Percentiles rank a stretch among this genome's conserved stretches.
These are phyloP conservation scores for Xylaria sp. DNA, from an alignment of 2,329 filamentous ascomycete genomes.

Conservation along the genomic window DNA sequence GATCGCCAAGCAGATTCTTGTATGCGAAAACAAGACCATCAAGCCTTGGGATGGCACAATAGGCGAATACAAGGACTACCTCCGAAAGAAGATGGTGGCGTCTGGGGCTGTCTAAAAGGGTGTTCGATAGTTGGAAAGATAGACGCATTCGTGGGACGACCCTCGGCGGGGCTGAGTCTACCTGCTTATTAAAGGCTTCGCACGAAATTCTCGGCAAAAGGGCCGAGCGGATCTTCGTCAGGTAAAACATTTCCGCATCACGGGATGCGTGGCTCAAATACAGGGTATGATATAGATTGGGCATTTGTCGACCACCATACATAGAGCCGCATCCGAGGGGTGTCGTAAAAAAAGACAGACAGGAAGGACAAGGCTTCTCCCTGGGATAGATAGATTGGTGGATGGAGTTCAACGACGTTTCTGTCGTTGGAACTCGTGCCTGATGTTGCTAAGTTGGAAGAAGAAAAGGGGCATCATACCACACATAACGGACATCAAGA, in stretches of 20 bases:
- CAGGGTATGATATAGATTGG: constrained; percentile 37
- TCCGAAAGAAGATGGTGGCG: constrained; percentile 98
- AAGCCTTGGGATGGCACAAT: constrained; percentile 89
- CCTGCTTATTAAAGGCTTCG: background rate
- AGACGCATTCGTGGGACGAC: constrained; percentile 23
- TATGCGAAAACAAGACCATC: constrained; percentile 98
- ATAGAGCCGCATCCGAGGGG: constrained; percentile 41
- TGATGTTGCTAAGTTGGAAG: background rate
- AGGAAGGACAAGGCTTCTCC: background rate
- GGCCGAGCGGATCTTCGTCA: constrained; percentile 2
- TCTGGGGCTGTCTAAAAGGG: constrained; percentile 81
- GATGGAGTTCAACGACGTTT: background rate
- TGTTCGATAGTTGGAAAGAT: constrained; percentile 21
- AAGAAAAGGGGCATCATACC: background rate
- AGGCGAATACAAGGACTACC: constrained; percentile 95
- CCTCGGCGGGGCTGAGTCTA: background rate
- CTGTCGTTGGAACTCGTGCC: background rate
- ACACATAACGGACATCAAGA: constrained; percentile 2
- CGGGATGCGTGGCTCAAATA: constrained; percentile 26
- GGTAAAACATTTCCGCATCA: constrained; percentile 27
- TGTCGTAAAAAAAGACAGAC: constrained; percentile 20
- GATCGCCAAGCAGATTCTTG: constrained; percentile 99
- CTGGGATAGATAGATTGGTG: constrained; percentile 8
- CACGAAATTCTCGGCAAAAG: constrained; percentile 11
- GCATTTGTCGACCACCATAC: constrained; percentile 30